Percentiles rank a stretch among this genome's conserved stretches.
Conservation (phyloP, 208 protist genomes). For the Acanthamoeba triangularis region DNA sequence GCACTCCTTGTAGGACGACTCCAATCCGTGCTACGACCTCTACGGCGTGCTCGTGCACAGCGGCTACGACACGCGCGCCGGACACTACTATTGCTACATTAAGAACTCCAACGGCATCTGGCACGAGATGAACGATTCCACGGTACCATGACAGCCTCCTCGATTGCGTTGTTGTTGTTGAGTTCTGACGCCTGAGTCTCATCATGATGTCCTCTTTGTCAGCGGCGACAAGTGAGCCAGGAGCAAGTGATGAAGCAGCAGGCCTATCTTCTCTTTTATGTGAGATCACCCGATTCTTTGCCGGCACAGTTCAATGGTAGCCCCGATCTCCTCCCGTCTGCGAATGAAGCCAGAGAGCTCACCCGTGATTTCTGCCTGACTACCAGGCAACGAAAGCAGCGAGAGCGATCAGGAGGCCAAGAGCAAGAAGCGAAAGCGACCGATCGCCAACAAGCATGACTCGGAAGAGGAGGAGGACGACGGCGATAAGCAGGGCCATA, state of each 20-base stretch:
- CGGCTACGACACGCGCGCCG: slow-evolving; percentile 86
- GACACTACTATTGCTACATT: slow-evolving; percentile 94
- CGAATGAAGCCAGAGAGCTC: background rate
- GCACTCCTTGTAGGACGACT: slow-evolving; percentile 58
- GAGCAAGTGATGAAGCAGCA: slow-evolving; percentile 84
- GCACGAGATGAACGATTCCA: slow-evolving; percentile 90
- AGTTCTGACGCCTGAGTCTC: too few species aligned
- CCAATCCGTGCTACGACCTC: slow-evolving; percentile 86
- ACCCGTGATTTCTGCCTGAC: background rate
- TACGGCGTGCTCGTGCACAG: slow-evolving; percentile 92
- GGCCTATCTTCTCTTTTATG: slow-evolving; percentile 92
- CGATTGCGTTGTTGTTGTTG: slow-evolving; percentile 1
- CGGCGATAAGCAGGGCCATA: background rate
- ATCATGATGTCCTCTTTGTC: background rate
- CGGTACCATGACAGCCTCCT: slow-evolving; percentile 56
- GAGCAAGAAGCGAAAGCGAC: slow-evolving; percentile 15
- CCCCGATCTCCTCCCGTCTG: background rate
- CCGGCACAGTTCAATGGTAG: background rate
- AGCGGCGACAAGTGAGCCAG: slow-evolving; percentile 76
- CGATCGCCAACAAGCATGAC: slow-evolving; percentile 7
- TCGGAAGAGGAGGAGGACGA: slow-evolving; percentile 11
- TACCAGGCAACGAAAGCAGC: background rate
- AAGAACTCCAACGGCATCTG: slow-evolving; percentile 85
- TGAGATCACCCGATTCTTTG: slow-evolving; percentile 72
- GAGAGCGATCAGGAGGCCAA: slow-evolving; percentile 49